A percentile compares a stretch with the other conserved stretches of the same genome.
phyloP scores from a whole-genome alignment of 2,329 filamentous ascomycete genomes.

The Metarhizium robertsii region DNA sequence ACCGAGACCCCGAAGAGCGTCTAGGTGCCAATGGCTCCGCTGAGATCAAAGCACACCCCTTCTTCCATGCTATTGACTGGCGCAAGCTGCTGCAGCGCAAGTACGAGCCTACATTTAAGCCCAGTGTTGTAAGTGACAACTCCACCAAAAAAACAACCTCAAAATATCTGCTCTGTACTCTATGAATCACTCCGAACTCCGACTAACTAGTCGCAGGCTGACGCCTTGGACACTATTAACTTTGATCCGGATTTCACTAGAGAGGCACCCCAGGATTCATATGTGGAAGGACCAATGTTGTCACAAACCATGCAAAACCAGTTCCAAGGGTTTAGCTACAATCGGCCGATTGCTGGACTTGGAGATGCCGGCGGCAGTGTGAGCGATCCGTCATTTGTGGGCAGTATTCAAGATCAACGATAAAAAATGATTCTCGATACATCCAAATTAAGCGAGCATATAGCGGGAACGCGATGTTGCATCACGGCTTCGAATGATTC shows the following conservation, averaged over 20 bases:
- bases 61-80: constrained; percentile 99
- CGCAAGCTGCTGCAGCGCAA: constrained; percentile 93
- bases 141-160: too few species aligned
- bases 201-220: constrained; percentile 40
- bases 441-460: background rate
- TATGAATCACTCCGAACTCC: background rate
- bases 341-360: constrained; percentile 85
- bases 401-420: constrained; percentile 45
- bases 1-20: constrained; percentile 83
- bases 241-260: constrained; percentile 89
- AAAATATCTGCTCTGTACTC: background rate
- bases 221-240: constrained; percentile 85
- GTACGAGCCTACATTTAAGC: constrained; percentile 97
- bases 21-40: constrained; percentile 88
- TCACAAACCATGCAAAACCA: constrained; percentile 96
- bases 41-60: constrained; percentile 97
- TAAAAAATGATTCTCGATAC: constrained; percentile 10
- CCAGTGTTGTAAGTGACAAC: constrained; percentile 69
- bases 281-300: constrained; percentile 80
- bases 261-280: constrained; percentile 84
- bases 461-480: background rate
- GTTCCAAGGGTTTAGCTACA: constrained; percentile 95
- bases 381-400: constrained; percentile 68
- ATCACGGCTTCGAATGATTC: background rate
- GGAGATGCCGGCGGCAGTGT: constrained; percentile 91